These are phyloP conservation scores for Lactarius trivialis DNA, from an alignment of 768 basidiomycete genomes.

Conservation along the genomic window DNA sequence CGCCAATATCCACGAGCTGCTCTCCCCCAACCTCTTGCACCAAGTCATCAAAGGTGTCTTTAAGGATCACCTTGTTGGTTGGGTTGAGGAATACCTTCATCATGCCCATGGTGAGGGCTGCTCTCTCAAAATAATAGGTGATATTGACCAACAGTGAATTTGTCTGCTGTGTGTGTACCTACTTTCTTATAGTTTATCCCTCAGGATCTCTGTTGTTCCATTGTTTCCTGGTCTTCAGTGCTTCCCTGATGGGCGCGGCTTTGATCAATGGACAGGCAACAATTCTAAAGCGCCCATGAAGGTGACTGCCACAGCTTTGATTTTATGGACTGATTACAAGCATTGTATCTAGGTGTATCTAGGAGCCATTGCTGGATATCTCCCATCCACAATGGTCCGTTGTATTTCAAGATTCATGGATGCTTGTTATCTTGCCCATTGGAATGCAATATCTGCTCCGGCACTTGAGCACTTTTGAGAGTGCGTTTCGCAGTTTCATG, in stretches of 20 bases:
- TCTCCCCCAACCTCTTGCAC: not conserved
- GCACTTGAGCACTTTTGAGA: not conserved
- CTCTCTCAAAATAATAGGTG: constrained; percentile 23
- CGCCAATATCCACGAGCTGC: constrained; percentile 25
- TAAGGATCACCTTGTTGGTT: constrained; percentile 33
- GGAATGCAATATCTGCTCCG: not conserved
- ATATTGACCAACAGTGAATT: no score
- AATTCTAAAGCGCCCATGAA: constrained; percentile 26
- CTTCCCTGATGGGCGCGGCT: constrained; percentile 22
- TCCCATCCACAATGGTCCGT: no score
- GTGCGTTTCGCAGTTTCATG: not conserved
- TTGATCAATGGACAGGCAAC: constrained; percentile 23
- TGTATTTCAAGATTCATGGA: no score
- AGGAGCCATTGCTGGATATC: no score
- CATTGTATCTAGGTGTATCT: no score
- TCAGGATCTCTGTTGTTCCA: no score
- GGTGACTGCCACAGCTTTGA: not conserved
- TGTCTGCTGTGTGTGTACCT: no score
- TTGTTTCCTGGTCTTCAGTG: no score
- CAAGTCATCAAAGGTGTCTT: constrained; percentile 21
- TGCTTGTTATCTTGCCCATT: not conserved
- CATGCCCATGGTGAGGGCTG: constrained; percentile 7
- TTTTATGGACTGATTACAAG: no score
- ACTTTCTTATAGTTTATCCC: no score
- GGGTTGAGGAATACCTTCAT: constrained; percentile 28